Conservation (phyloP, 495 filamentous ascomycete genomes). For the Xylaria nigripes region DNA sequence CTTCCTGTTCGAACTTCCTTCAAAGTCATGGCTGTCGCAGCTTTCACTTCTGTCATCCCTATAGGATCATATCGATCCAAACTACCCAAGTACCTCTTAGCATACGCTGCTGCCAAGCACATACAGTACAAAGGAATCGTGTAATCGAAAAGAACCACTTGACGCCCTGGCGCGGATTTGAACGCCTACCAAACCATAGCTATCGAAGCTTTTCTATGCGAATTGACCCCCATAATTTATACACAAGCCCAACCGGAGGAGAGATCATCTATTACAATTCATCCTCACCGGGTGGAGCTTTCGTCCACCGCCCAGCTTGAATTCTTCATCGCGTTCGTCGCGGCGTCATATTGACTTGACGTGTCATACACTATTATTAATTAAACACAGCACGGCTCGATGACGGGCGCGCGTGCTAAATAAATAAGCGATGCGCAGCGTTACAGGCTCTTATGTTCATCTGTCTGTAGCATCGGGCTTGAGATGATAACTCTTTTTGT, state of each 20-base stretch:
- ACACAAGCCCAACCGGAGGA: conserved; percentile 25
- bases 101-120: not conserved
- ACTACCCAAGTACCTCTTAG: not conserved
- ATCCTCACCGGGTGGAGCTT: conserved; percentile 9
- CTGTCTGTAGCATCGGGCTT: conserved; percentile 5
- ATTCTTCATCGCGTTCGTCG: conserved; percentile 7
- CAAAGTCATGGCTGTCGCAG: not conserved
- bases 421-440: not conserved
- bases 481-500: conserved; percentile 51
- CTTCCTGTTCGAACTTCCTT: not conserved
- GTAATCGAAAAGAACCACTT: conserved; percentile 16
- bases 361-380: conserved; percentile 25
- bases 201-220: conserved; percentile 24
- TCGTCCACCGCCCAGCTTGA: not conserved
- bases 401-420: not conserved
- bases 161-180: conserved; percentile 15
- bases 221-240: conserved; percentile 24
- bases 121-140: not conserved
- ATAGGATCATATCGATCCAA: not conserved
- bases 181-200: conserved; percentile 27
- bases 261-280: conserved; percentile 25
- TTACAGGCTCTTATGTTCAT: conserved; percentile 16
- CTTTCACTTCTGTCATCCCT: not conserved
- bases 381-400: conserved; percentile 6
- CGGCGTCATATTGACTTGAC: conserved; percentile 14